These are phyloP conservation scores for Thraustochytrium striatum DNA, from an alignment of 352 stramenopile genomes.

Conservation along the genomic window DNA sequence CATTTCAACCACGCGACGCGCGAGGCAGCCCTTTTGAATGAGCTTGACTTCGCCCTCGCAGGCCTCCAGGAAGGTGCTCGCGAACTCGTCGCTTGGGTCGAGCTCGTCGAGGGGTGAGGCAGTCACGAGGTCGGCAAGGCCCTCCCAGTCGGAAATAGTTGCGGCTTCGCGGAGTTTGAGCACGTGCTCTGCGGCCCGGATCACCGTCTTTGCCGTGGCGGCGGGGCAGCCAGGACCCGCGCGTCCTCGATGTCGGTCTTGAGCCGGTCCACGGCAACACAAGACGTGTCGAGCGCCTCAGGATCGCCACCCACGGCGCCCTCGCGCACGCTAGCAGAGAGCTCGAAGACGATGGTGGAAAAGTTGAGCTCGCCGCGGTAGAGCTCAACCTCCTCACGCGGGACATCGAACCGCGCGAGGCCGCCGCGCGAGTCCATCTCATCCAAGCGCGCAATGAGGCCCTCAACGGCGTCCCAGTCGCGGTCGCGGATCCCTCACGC, in stretches of 20 bases:
- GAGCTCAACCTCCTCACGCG: neutral
- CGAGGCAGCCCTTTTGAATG: neutral
- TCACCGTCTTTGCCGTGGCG: neutral
- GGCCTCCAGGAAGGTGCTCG: neutral
- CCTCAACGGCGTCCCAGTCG: slow-evolving; percentile 2
- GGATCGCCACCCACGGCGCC: neutral
- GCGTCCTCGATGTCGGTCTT: slow-evolving; percentile 18
- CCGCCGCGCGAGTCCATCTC: slow-evolving; percentile 6
- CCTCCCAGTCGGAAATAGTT: neutral
- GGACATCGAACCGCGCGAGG: slow-evolving; percentile 8
- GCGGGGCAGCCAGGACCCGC: slow-evolving; percentile 3
- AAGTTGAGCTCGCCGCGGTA: slow-evolving; percentile 12
- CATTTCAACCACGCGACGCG: neutral
- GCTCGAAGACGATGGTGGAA: slow-evolving; percentile 29
- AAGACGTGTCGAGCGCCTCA: neutral
- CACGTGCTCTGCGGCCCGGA: neutral
- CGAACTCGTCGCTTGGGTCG: neutral
- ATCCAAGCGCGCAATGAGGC: neutral
- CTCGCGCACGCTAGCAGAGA: neutral
- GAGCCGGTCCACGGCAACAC: neutral
- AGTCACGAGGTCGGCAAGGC: neutral
- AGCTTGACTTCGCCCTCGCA: slow-evolving; percentile 5
- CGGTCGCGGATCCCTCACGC: neutral
- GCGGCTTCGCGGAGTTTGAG: slow-evolving; percentile 8
- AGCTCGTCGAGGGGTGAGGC: neutral